Percentiles rank a stretch among this genome's conserved stretches.
phyloP scores from a whole-genome alignment of 768 basidiomycete genomes.

The Hypsizygus marmoreus region DNA sequence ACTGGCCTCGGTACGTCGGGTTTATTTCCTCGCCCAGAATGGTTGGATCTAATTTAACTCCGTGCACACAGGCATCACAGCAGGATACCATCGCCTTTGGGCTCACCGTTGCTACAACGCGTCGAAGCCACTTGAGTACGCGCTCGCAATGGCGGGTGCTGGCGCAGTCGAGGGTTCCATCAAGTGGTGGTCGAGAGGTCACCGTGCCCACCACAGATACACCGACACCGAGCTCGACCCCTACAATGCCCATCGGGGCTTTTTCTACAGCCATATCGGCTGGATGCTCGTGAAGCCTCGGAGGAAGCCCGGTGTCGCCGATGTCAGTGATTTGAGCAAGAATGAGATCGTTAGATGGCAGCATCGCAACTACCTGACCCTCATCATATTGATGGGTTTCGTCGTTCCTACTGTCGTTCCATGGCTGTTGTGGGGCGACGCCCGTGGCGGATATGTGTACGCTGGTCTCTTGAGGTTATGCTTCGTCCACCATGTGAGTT shows the following conservation, averaged over 20 bases:
- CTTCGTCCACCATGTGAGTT: constrained; percentile 86
- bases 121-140: constrained; percentile 79
- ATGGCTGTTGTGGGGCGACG: constrained; percentile 85
- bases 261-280: constrained; percentile 84
- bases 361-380: constrained; percentile 72
- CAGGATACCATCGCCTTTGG: constrained; percentile 97
- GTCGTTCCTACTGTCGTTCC: constrained; percentile 76
- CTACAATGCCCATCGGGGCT: constrained; percentile 89
- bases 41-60: background rate
- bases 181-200: constrained; percentile 98
- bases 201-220: constrained; percentile 96
- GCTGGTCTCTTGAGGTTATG: constrained; percentile 76
- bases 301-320: constrained; percentile 86
- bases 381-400: constrained; percentile 74
- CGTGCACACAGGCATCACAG: constrained; percentile 65
- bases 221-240: constrained; percentile 97
- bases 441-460: constrained; percentile 82
- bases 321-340: constrained; percentile 83
- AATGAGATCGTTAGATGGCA: constrained; percentile 86
- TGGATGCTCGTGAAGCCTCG: constrained; percentile 96
- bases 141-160: constrained; percentile 81
- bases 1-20: constrained; percentile 68
- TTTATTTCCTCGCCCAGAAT: background rate
- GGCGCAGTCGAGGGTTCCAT: constrained; percentile 97
- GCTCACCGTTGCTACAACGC: constrained; percentile 97